These are phyloP conservation scores for Akanthomyces dipterigenus DNA, from an alignment of 2,329 filamentous ascomycete species.

Conservation along the genomic window DNA sequence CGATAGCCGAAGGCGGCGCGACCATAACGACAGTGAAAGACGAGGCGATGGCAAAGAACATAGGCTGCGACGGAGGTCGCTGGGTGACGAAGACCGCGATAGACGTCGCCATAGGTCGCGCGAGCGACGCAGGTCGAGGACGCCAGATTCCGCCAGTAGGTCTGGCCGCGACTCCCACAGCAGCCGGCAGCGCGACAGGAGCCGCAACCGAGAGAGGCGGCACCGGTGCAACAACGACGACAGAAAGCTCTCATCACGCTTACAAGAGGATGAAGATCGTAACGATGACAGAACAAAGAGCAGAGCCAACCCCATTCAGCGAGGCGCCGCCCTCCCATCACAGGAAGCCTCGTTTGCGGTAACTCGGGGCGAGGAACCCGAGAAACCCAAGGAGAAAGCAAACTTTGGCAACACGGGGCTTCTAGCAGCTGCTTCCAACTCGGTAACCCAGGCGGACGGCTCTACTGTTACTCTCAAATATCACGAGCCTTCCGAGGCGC, in stretches of 20 bases:
- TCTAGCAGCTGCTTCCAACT: slow-evolving; percentile 82
- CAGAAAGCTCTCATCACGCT: background rate
- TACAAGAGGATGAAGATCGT: background rate
- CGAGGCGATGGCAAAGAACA: background rate
- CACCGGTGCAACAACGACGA: slow-evolving; percentile 5
- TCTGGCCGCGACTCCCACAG: slow-evolving; percentile 15
- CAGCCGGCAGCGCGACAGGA: slow-evolving; percentile 22
- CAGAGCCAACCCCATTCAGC: slow-evolving; percentile 22
- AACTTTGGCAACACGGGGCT: slow-evolving; percentile 78
- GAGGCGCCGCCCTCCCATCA: slow-evolving; percentile 48
- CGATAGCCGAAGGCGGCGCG: background rate
- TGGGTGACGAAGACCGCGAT: slow-evolving; percentile 8
- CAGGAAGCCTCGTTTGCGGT: slow-evolving; percentile 55
- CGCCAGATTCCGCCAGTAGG: slow-evolving; percentile 5
- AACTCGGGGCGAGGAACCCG: slow-evolving; percentile 34
- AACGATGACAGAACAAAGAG: slow-evolving; percentile 15
- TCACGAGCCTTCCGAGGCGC: slow-evolving; percentile 87
- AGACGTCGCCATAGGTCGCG: slow-evolving; percentile 9
- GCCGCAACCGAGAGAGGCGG: slow-evolving; percentile 13
- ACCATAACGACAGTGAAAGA: background rate
- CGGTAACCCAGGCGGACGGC: slow-evolving; percentile 62
- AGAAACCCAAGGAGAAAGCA: slow-evolving; percentile 72
- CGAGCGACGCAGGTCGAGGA: slow-evolving; percentile 10
- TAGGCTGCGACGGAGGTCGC: slow-evolving; percentile 7
- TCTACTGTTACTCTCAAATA: slow-evolving; percentile 83